phyloP scores from a whole-genome alignment of 2,329 filamentous ascomycete species.

The Ophiostoma novo-ulmi region DNA sequence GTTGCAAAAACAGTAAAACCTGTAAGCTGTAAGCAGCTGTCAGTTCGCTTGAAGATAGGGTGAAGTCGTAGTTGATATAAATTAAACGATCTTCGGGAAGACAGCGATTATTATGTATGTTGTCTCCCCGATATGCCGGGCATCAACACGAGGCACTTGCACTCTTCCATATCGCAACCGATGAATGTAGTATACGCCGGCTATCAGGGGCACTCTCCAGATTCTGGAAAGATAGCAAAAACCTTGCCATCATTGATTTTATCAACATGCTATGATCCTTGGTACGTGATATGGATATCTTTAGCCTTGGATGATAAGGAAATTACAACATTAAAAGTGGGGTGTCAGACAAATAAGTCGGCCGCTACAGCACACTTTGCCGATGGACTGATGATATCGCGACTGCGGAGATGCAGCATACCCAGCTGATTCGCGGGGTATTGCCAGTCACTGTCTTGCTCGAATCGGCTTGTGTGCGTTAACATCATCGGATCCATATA shows the following conservation, averaged over 20 bases:
- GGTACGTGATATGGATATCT: neutral
- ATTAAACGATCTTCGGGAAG: neutral
- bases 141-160: neutral
- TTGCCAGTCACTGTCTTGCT: neutral
- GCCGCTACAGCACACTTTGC: neutral
- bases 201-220: neutral
- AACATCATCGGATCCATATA: neutral
- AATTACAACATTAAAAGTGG: neutral
- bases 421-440: neutral
- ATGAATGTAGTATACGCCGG: neutral
- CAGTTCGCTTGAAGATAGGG: too few species aligned
- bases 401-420: neutral
- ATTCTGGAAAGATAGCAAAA: neutral
- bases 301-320: neutral
- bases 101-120: neutral
- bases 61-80: too few species aligned
- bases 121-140: neutral
- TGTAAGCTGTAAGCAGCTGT: too few species aligned
- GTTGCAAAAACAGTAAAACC: too few species aligned
- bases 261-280: neutral
- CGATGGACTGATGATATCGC: neutral
- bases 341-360: neutral
- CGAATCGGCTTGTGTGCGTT: neutral
- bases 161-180: neutral
- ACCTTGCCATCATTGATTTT: neutral